Evolutionary conservation across 345 rosid genomes (phyloP), one percentile per base, ranked within the genome.

Genomic region (Excoecaria cochinchinensis): DNA sequence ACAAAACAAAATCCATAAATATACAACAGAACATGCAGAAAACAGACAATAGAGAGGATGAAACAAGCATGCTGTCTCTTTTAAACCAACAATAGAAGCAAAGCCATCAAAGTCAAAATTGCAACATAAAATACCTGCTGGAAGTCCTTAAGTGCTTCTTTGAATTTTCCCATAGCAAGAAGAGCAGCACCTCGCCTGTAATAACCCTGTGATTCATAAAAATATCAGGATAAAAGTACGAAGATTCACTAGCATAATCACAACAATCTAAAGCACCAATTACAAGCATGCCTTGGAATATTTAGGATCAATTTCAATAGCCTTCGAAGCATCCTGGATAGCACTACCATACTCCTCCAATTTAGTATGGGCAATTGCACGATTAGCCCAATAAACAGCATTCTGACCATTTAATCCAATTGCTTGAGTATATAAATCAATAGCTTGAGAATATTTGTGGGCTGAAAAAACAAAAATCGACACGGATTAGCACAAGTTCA

Each of bases 321-420:
- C 99, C 86, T 86, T 85, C 25, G 98, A 87, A 70, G 98, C 96
- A 88, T 95, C 99, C 53, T 80, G 92, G 84, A 95, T 91, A 10
- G 98, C 97, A 82, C 99, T 92, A 8, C 99, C 99, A 82, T 91
- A 95, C 82, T 95, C 99, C 90, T 95, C 99, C 79, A 95, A 79
- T 68, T 91, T 95, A 11, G 94, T 80, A 83, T 93, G 99, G 63
- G 99, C 94, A 76, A 93, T 88, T 66, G 99, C 93, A 68, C 99
- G 95, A 75, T 95, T 93, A 48, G 99, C 99, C 88, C 93, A 95
- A 79, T 95, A 95, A 76, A 95, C 97, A 80, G 99, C 94, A 80
- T 90, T 95, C 62, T 79, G 80, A 38, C 80, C 24, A 71, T 83
- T 87, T 74, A 88, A 78, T 71, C 89, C 92, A 79, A 92, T 90